Evolutionary conservation across 257 asterid genomes (phyloP).

Genomic region (Nemophila menziesii): DNA sequence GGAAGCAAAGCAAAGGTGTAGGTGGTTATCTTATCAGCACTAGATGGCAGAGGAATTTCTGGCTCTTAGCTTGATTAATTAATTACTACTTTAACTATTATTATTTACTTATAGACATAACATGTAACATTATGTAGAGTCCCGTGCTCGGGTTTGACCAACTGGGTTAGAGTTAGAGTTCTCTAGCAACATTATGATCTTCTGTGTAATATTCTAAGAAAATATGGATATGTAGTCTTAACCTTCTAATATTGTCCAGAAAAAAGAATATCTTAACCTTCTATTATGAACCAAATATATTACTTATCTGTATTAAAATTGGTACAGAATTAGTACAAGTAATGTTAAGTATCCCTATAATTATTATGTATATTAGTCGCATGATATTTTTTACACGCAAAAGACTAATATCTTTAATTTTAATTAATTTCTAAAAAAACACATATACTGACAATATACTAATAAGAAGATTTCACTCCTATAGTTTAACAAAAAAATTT

Average conservation of each 20-base stretch:
- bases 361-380: too few relatives aligned
- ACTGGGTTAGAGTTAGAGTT: not conserved
- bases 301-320: too few relatives aligned
- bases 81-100: conserved; percentile 8
- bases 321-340: too few relatives aligned
- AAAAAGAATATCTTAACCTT: not conserved
- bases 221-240: not conserved
- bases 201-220: not conserved
- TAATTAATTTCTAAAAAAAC: too few relatives aligned
- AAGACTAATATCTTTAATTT: too few relatives aligned
- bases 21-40: conserved; percentile 91
- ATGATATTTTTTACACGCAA: too few relatives aligned
- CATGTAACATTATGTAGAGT: not conserved
- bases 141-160: not conserved
- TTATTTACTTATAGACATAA: not conserved
- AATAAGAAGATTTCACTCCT: too few relatives aligned
- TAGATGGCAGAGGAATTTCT: conserved; percentile 89
- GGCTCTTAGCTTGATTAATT: conserved; percentile 77
- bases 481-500: too few relatives aligned
- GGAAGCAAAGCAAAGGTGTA: conserved; percentile 66
- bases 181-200: not conserved
- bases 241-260: not conserved
- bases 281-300: too few relatives aligned
- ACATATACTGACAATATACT: too few relatives aligned
- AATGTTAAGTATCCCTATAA: too few relatives aligned